phyloP scores from a whole-genome alignment of 139 green algal species.

The Haematococcus lacustris region DNA sequence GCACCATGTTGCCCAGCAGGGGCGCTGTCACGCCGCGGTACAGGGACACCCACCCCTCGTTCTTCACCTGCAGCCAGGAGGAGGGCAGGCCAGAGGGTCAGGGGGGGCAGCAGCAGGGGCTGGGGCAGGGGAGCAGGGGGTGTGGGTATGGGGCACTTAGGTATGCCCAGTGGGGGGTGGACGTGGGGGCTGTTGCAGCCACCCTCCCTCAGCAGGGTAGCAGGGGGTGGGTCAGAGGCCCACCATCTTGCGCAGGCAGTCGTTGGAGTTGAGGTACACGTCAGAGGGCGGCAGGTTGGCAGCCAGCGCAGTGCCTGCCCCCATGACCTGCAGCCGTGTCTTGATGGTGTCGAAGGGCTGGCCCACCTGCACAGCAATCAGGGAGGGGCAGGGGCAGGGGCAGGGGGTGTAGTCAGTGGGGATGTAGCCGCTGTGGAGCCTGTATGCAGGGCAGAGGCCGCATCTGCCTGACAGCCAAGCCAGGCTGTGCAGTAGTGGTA shows the following conservation, averaged over 20 bases:
- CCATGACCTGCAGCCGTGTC: constrained; percentile 45
- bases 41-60: constrained; percentile 5
- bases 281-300: constrained; percentile 20
- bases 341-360: constrained; percentile 60
- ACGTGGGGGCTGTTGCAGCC: not conserved
- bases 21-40: constrained; percentile 8
- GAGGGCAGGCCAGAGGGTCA: not conserved
- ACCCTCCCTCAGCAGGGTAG: too few relatives aligned
- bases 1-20: constrained; percentile 9
- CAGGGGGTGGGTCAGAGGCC: too few relatives aligned
- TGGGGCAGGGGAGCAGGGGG: not conserved
- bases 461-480: too few relatives aligned
- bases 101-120: not conserved
- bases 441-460: too few relatives aligned
- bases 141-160: not conserved
- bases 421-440: too few relatives aligned
- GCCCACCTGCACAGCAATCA: constrained; percentile 36
- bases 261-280: constrained; percentile 26
- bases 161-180: not conserved
- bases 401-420: too few relatives aligned
- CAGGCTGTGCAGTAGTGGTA: too few relatives aligned
- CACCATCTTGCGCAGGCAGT: constrained; percentile 41
- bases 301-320: constrained; percentile 27
- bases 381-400: too few relatives aligned
- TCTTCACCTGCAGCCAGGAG: constrained; percentile 5